Base-by-base conservation (phyloP, 352 stramenopile species). In the Phytophthora pisi region DNA sequence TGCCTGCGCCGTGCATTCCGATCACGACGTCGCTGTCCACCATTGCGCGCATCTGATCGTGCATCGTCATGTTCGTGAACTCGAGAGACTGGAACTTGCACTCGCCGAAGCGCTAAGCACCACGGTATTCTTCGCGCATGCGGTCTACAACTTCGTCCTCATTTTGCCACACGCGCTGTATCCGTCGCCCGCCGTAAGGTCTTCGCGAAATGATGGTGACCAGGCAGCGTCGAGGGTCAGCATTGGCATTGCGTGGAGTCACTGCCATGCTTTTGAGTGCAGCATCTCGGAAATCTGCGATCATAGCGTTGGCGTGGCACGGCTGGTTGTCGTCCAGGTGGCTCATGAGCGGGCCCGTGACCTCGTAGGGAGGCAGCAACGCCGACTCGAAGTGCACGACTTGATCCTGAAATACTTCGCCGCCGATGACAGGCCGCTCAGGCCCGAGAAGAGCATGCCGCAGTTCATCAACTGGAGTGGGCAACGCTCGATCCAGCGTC, bases 1-100 rank as follows among this genome's bases (percentile, higher is more conserved):
- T 84, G 10, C 85, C 85, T 8, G 85, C 83, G 42, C 85, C 85
- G 51, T 93, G 85, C 85, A 93, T 92, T 4, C 83, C 79, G 42
- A 92, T 88, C 9, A 93, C 81, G 1, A 92, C 68, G 60, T 91
- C 83, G 42, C 83, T 92, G 10, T 83, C 66, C 18, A 85, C 42
- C 60, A 89, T 80, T 24, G 76, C 51, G 3, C 63, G 51, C 74
- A 93, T 93, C 59, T 93, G 83, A 26, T 89, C 68, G 15, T 58
- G 26, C 15, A 90, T 77, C 15, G 76, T 64, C 40, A 89, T 62
- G 10, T 74, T 71, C 3, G 82, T 81, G 58, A 91, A 91, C 49
- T 93, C 85, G 40, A 91, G 46, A 16, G 74, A 76, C 53, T 87
- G 66, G 42, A 90, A 81, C 30, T 75, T 57, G 59, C 56, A 78